Conservation (phyloP, 2,329 filamentous ascomycete species). For the Knufia petricola region DNA sequence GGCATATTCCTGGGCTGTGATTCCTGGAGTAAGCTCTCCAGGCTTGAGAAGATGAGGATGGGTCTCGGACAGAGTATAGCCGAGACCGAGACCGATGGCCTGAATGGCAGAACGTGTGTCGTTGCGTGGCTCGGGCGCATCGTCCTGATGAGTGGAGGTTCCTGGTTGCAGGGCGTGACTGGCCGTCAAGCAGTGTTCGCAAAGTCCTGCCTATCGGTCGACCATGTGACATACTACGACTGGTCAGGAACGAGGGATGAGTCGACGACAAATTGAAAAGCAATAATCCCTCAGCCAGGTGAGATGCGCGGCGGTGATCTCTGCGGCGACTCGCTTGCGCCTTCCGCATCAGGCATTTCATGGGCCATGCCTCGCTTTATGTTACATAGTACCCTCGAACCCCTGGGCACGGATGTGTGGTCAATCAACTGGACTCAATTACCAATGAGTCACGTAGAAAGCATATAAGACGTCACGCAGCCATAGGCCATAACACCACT, state of each 20-base stretch:
- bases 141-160: background rate
- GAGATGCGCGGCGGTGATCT: background rate
- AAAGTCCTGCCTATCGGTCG: conserved; percentile 1
- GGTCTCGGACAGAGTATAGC: conserved; percentile 90
- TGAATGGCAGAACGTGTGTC: background rate
- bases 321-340: background rate
- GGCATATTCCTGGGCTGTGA: conserved; percentile 86
- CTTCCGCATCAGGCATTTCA: background rate
- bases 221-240: conserved; percentile 8
- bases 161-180: background rate
- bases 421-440: background rate
- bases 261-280: background rate
- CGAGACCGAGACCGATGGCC: conserved; percentile 37
- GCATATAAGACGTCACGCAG: background rate
- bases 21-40: conserved; percentile 89
- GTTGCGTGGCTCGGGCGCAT: background rate
- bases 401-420: background rate
- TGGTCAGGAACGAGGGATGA: background rate
- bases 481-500: background rate
- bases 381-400: too few species aligned
- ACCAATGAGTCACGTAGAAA: conserved; percentile 1
- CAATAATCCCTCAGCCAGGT: background rate
- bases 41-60: conserved; percentile 80
- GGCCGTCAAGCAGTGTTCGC: background rate
- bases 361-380: too few species aligned